Evolutionary conservation across 176 grass and related monocot species (phyloP).

Genomic region (Oryza nivara): DNA sequence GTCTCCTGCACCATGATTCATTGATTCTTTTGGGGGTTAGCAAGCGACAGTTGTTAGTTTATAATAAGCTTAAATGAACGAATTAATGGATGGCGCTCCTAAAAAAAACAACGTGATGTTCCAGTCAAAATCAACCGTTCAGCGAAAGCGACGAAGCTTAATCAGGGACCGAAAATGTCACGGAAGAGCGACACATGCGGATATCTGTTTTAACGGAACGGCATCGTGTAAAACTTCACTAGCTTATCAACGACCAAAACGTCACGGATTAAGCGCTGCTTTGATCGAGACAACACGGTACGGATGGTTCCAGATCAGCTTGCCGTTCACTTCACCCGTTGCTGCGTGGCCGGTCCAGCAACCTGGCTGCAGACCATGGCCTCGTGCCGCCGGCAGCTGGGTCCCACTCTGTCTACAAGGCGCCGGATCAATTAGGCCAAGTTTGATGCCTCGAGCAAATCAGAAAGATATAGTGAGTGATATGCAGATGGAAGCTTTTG

Average conservation of each 20-base stretch:
- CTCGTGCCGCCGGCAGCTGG: constrained; percentile 15
- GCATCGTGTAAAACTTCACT: neutral
- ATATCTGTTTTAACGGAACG: neutral
- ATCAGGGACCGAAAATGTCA: neutral
- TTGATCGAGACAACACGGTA: neutral
- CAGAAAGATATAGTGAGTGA: neutral
- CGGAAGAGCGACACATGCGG: neutral
- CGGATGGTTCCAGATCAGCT: neutral
- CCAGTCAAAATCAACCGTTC: neutral
- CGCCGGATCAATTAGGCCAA: neutral
- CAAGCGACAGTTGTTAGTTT: neutral
- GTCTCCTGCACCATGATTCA: neutral
- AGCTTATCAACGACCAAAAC: neutral
- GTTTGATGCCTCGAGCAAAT: neutral
- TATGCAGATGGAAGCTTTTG: neutral
- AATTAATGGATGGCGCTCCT: neutral
- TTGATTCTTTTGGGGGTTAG: neutral
- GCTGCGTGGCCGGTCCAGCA: neutral
- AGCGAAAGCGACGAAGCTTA: neutral
- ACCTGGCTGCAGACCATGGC: neutral
- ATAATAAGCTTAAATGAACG: neutral
- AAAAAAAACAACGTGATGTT: constrained; percentile 16
- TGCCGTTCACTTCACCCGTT: neutral
- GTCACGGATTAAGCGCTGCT: neutral
- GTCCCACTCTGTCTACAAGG: neutral